Evolutionary conservation across 345 rosid species (phyloP).

Genomic region (Orychophragmus violaceus): DNA sequence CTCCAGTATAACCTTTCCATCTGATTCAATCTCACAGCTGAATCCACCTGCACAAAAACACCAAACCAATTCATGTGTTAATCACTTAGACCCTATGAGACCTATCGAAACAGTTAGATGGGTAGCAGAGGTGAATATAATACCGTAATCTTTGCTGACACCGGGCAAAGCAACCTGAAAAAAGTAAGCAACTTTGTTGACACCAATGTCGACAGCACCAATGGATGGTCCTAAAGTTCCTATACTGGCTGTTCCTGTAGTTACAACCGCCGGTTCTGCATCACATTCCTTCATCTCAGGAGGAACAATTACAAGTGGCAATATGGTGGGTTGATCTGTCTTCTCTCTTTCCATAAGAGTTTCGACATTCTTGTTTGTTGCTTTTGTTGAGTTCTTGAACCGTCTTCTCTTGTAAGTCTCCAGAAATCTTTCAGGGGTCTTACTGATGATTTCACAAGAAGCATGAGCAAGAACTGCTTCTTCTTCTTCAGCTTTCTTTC

Average conservation of each 20-base stretch:
- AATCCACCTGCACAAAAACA: constrained; percentile 38
- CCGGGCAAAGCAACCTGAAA: constrained; percentile 60
- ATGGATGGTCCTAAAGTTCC: constrained; percentile 39
- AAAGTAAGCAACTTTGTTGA: constrained; percentile 46
- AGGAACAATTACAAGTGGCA: constrained; percentile 23
- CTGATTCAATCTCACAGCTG: constrained; percentile 51
- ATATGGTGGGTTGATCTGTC: constrained; percentile 21
- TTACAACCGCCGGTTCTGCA: constrained; percentile 24
- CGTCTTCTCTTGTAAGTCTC: constrained; percentile 33
- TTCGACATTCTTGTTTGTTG: constrained; percentile 14
- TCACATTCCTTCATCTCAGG: constrained; percentile 27
- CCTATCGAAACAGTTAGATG: background rate
- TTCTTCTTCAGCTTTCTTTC: constrained; percentile 17
- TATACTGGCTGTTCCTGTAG: constrained; percentile 43
- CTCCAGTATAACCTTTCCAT: constrained; percentile 49
- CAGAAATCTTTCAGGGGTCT: constrained; percentile 20
- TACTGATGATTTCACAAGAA: constrained; percentile 15
- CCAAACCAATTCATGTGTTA: background rate
- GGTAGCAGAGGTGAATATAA: background rate
- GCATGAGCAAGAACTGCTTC: constrained; percentile 2
- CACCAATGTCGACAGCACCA: constrained; percentile 56
- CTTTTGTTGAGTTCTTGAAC: constrained; percentile 15
- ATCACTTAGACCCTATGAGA: background rate
- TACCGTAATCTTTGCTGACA: constrained; percentile 44
- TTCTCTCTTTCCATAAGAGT: constrained; percentile 3